Base-by-base conservation (phyloP, 495 filamentous ascomycete species). In the Entonaema liquescens region DNA sequence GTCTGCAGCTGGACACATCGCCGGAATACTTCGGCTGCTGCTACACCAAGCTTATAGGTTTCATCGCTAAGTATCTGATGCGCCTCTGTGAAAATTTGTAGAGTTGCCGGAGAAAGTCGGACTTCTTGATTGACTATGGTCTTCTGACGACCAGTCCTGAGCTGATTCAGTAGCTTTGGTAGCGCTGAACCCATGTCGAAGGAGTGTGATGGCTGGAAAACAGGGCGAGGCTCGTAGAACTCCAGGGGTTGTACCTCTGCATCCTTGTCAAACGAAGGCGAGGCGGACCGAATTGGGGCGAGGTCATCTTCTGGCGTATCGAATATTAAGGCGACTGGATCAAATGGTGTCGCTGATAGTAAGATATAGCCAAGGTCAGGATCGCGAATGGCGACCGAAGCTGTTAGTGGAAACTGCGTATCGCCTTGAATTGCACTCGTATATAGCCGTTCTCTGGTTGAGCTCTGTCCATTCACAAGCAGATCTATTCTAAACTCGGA, bases 21-120 rank as follows among this genome's bases (percentile, higher is more conserved):
- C 15, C 89, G 85, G 82, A 97, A 97, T 8, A 97, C 82, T 72
- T 96, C 92, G 1, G 93, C 88, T 2, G 92, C 93, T 11, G 92
- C 93, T 56, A 85, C 75, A 38, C 91, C 90, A 26, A 97, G 83
- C 5, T 82, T 81, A 68, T 90, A 83, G 0, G 93, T 95, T 78
- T 97, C 91, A 19, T 84, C 80, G 57, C 89, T 89, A 21, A 97
- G 80, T 2, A 92, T 83, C 50, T 90, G 86, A 77, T 97, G 94
- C 0, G 90, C 91, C 29, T 92, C 87, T 0, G 89, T 89, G 69
- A 97, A 87, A 12, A 95, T 78, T 44, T 91, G 87, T 19, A 97
- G 83, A 0, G 91, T 95, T 8, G 89, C 87, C 7, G 91, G 87
- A 13, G 90, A 93, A 21, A 97, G 83, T 50, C 90, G 85, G 25